Conservation (phyloP, 768 basidiomycete species). For the Leucosporidium scottii region DNA sequence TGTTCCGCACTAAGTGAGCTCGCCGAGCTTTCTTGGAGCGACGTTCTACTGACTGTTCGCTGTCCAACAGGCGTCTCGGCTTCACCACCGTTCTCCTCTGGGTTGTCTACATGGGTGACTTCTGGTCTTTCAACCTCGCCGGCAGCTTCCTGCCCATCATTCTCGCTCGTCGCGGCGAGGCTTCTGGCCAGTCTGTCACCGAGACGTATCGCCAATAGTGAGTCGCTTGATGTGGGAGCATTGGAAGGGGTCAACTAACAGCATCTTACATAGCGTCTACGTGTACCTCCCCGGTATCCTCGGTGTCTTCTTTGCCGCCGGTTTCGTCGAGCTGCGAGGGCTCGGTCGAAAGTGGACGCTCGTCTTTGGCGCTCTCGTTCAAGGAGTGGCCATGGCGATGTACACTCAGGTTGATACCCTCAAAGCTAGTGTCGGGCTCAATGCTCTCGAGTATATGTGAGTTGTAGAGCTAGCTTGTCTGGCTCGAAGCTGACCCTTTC, state of each 20-base stretch:
- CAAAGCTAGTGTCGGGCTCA: constrained; percentile 3
- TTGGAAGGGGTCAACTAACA: no score
- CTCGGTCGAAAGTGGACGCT: constrained; percentile 1
- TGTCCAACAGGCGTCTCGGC: not conserved
- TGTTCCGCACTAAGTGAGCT: constrained; percentile 40
- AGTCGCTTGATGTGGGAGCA: not conserved
- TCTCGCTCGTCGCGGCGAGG: constrained; percentile 41
- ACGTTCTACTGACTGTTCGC: not conserved
- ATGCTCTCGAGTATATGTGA: not conserved
- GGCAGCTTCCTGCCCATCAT: constrained; percentile 44
- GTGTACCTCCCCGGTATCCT: not conserved
- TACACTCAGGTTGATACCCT: not conserved
- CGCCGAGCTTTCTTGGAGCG: constrained; percentile 31
- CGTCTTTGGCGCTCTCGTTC: not conserved
- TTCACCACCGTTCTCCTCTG: constrained; percentile 13
- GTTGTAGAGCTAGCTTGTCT: not conserved
- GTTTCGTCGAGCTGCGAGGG: not conserved
- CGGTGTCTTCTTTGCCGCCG: not conserved
- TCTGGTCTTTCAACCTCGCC: constrained; percentile 41
- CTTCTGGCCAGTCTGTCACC: constrained; percentile 35
- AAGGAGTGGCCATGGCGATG: not conserved
- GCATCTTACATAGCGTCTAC: not conserved
- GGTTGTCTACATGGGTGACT: constrained; percentile 37
- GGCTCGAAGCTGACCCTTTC: not conserved
- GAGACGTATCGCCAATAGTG: constrained; percentile 39